Conservation (phyloP, 495 filamentous ascomycete genomes). For the Aspergillus egyptiacus region DNA sequence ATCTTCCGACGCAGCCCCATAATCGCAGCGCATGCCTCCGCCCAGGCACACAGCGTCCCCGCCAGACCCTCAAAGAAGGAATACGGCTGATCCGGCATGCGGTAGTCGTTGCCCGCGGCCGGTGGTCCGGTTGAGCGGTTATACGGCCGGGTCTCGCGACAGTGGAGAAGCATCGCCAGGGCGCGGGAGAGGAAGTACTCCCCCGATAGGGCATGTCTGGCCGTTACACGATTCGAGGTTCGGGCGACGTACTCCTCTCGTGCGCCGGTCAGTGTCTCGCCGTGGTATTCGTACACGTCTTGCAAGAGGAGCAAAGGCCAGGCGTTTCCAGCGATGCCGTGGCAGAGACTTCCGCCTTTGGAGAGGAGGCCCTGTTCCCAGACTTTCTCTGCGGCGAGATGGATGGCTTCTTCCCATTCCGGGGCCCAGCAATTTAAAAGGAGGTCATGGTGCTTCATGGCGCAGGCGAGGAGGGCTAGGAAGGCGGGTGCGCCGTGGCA, state of each 20-base stretch:
- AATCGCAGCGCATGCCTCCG: conserved; percentile 37
- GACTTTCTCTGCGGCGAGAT: conserved; percentile 31
- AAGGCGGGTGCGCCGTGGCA: conserved; percentile 43
- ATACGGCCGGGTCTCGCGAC: conserved; percentile 38
- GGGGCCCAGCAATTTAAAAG: conserved; percentile 31
- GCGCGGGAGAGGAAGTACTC: conserved; percentile 42
- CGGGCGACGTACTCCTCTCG: conserved; percentile 21
- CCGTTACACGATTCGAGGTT: not conserved
- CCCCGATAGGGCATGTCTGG: conserved; percentile 19
- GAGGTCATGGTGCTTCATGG: conserved; percentile 25
- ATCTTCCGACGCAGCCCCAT: conserved; percentile 32
- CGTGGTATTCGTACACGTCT: conserved; percentile 29
- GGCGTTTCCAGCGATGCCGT: conserved; percentile 43
- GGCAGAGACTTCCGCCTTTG: conserved; percentile 45
- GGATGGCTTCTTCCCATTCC: conserved; percentile 36
- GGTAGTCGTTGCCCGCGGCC: conserved; percentile 26
- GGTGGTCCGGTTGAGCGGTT: conserved; percentile 19
- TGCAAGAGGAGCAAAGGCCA: conserved; percentile 37
- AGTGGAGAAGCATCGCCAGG: conserved; percentile 37
- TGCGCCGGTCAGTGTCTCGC: conserved; percentile 17
- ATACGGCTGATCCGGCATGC: conserved; percentile 41
- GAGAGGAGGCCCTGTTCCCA: conserved; percentile 45
- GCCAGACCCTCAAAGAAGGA: conserved; percentile 41
- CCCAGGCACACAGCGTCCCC: conserved; percentile 44
- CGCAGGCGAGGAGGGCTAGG: conserved; percentile 32